Evolutionary conservation across 208 protist genomes (phyloP), one percentile per base, ranked within the genome.

Genomic region (Blastocrithidia nonstop): DNA sequence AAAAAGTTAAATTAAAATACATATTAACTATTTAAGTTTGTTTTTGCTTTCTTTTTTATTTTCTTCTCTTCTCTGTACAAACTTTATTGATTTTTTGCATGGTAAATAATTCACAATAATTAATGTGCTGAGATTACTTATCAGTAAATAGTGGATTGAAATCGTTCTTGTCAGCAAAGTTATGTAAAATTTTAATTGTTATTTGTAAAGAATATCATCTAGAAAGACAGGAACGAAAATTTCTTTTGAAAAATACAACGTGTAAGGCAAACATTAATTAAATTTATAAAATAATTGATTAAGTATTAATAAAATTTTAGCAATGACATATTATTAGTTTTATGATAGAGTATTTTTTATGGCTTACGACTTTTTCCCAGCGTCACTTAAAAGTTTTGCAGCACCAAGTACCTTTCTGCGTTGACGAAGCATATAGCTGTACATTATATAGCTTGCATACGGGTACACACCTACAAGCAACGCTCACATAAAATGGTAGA

Each of bases 371-470:
- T n/a, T n/a, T n/a, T n/a, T n/a, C n/a, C n/a, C n/a, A n/a, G n/a
- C n/a, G n/a, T n/a, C n/a, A n/a, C n/a, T 35, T 9, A 41, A 28
- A 19, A 52, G 39, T 38, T 52, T 56, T 16, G 23, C 19, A 22
- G 9, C 23, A n/a, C n/a, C 25, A 21, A 92, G 33, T 17, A 69
- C 57, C 71, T 90, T 92, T 22, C 58, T 51, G 38, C 87, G 70
- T 64, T 94, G 82, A 13, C 50, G 40, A 20, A 91, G 76, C 87
- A 94, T 94, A 69, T 94, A 80, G 15, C 57, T 63, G 67, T 93
- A 94, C 68, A 94, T 78, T 49, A 79, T 54, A 57, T 86, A 87
- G 54, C 73, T 82, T 27, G 79, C 87, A 19, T 61, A 58, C 16
- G 80, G 67, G 58, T 94, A 94, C 17, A 81, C 35, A 39, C 43